Base-by-base conservation (phyloP, 805 yeast genomes). In the Candida railenensis region DNA sequence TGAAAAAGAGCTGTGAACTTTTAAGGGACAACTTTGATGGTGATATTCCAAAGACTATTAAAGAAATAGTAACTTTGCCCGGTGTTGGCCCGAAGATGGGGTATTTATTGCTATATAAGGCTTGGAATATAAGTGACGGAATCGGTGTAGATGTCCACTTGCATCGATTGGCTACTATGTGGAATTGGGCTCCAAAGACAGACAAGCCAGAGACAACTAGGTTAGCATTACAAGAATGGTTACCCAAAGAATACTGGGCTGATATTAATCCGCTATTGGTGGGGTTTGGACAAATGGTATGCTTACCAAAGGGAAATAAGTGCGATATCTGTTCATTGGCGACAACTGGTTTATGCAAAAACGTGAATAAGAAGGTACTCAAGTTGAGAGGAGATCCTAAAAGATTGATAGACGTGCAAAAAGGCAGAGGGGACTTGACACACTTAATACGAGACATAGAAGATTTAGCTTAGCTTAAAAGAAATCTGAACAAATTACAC, bases 41-140 rank as follows among this genome's bases (percentile, higher is more conserved):
- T 5, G 97, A 90, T 53, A 76, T 92, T 2, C 98, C 98, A 0
- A 65, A 76, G 48, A 75, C 83, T 2, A 74, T 87, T 7, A 81
- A 77, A 4, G 91, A 84, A 0, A 73, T 91, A 43, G 73, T 78
- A 3, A 63, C 77, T 0, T 67, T 91, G 28, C 97, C 97, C 0
- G 98, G 98, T 0, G 96, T 91, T 2, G 98, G 98, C 0, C 96
- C 96, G 7, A 91, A 91, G 62, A 91, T 91, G 98, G 96, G 95
- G 0, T 86, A 79, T 60, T 66, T 91, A 34, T 74, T 91, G 1
- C 68, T 89, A 48, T 96, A 89, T 56, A 78, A 81, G 36, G 96
- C 94, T 0, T 90, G 97, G 97, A 69, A 74, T 37, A 69, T 83
- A 48, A 82, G 76, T 44, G 69, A 73, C 12, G 97, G 97, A 0